Evolutionary conservation across 495 filamentous ascomycete species (phyloP).

Genomic region (Darksidea phi): DNA sequence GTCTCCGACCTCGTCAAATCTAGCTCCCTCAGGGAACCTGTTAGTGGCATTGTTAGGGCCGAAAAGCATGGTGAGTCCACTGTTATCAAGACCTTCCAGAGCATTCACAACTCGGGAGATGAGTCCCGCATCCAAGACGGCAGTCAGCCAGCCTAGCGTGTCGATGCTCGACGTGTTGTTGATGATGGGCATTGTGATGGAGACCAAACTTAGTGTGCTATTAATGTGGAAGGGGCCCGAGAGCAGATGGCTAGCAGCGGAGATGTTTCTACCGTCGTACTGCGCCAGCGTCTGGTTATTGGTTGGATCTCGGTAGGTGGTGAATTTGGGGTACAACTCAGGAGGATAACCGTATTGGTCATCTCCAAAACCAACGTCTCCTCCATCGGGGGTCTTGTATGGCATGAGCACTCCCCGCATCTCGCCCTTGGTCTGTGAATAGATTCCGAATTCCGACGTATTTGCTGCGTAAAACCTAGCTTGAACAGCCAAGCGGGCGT

Average conservation of each 20-base stretch:
- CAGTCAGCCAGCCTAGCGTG: slow-evolving; percentile 73
- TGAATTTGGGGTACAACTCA: slow-evolving; percentile 71
- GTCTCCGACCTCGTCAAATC: slow-evolving; percentile 26
- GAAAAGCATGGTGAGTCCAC: slow-evolving; percentile 65
- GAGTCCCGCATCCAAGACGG: slow-evolving; percentile 62
- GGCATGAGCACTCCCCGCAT: slow-evolving; percentile 50
- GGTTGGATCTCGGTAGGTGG: slow-evolving; percentile 48
- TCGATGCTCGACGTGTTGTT: slow-evolving; percentile 57
- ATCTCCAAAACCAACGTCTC: slow-evolving; percentile 58
- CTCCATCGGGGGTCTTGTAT: slow-evolving; percentile 57
- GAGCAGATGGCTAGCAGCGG: slow-evolving; percentile 54
- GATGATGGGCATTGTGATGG: slow-evolving; percentile 72
- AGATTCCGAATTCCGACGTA: slow-evolving; percentile 54
- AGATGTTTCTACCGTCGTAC: slow-evolving; percentile 54
- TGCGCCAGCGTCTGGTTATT: slow-evolving; percentile 46
- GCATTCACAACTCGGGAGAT: slow-evolving; percentile 59
- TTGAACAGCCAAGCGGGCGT: slow-evolving; percentile 60
- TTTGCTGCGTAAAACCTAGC: slow-evolving; percentile 65
- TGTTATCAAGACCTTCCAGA: slow-evolving; percentile 64
- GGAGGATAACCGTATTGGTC: slow-evolving; percentile 61
- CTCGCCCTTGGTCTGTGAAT: slow-evolving; percentile 57
- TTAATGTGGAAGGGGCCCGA: slow-evolving; percentile 71
- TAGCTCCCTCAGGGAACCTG: slow-evolving; percentile 51
- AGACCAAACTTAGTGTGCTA: slow-evolving; percentile 69
- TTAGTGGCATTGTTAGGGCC: slow-evolving; percentile 65